phyloP scores from a whole-genome alignment of 257 asterid genomes.

The Solanum chmielewskii region DNA sequence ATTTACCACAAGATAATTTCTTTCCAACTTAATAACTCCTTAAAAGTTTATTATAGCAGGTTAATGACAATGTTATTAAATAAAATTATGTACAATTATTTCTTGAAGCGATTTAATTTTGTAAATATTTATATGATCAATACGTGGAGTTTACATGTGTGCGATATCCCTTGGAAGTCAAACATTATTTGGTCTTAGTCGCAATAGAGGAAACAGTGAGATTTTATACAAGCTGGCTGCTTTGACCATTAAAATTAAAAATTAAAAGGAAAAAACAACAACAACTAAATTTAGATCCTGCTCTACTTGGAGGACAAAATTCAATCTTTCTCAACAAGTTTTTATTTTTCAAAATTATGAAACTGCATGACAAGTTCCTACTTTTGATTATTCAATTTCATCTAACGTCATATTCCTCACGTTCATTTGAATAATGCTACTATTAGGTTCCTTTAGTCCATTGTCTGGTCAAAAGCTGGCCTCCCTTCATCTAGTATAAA shows the following conservation, averaged over 20 bases:
- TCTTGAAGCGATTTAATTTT: background rate
- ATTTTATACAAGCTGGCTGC: background rate
- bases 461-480: background rate
- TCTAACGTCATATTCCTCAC: background rate
- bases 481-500: background rate
- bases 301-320: conserved; percentile 8
- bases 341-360: conserved; percentile 6
- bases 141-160: background rate
- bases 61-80: background rate
- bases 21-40: too few species aligned
- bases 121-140: background rate
- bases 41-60: too few species aligned
- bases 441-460: background rate
- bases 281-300: background rate
- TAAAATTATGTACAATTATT: background rate
- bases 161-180: background rate
- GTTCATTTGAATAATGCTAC: conserved; percentile 14
- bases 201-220: background rate
- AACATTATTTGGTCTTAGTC: conserved; percentile 1
- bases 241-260: background rate
- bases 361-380: conserved; percentile 21
- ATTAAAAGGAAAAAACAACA: background rate
- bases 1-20: too few species aligned
- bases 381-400: background rate
- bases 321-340: background rate